Conservation (phyloP, 2,329 filamentous ascomycete genomes). For the Alternaria novae-zelandiae region DNA sequence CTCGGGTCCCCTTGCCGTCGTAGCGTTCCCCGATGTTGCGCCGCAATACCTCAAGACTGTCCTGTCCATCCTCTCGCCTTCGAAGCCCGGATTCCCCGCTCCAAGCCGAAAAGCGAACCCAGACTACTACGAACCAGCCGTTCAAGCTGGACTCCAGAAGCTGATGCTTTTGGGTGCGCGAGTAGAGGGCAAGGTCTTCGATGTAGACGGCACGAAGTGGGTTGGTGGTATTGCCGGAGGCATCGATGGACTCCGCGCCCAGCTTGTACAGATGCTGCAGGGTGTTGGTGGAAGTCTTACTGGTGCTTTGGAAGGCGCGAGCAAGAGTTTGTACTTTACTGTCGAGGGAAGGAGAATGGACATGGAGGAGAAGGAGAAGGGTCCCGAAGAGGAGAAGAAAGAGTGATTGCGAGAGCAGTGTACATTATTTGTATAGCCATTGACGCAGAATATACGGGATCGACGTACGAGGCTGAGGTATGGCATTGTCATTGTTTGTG, state of each 20-base stretch:
- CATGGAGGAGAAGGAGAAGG: constrained; percentile 73
- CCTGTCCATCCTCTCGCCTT: constrained; percentile 76
- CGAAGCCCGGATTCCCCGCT: constrained; percentile 72
- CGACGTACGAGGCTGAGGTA: too few relatives aligned
- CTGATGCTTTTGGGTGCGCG: constrained; percentile 84
- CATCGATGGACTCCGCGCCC: constrained; percentile 77
- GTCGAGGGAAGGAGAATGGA: constrained; percentile 82
- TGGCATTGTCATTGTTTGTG: too few relatives aligned
- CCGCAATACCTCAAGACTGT: constrained; percentile 84
- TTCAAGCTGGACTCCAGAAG: constrained; percentile 85
- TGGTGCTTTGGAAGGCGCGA: constrained; percentile 76
- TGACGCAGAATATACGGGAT: too few relatives aligned
- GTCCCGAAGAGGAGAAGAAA: constrained; percentile 23
- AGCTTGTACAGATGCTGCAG: constrained; percentile 82
- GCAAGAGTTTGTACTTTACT: constrained; percentile 84
- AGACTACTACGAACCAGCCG: constrained; percentile 77
- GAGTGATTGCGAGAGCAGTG: too few relatives aligned
- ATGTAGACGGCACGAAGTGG: constrained; percentile 73
- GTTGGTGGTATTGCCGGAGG: constrained; percentile 81
- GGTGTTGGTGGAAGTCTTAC: constrained; percentile 79
- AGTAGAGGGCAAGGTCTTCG: constrained; percentile 84
- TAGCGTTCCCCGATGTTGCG: constrained; percentile 82
- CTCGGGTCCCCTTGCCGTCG: constrained; percentile 77
- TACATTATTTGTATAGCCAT: too few relatives aligned
- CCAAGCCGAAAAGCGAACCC: constrained; percentile 78